Base-by-base conservation (phyloP, 106 monocot species). In the Allium fistulosum region DNA sequence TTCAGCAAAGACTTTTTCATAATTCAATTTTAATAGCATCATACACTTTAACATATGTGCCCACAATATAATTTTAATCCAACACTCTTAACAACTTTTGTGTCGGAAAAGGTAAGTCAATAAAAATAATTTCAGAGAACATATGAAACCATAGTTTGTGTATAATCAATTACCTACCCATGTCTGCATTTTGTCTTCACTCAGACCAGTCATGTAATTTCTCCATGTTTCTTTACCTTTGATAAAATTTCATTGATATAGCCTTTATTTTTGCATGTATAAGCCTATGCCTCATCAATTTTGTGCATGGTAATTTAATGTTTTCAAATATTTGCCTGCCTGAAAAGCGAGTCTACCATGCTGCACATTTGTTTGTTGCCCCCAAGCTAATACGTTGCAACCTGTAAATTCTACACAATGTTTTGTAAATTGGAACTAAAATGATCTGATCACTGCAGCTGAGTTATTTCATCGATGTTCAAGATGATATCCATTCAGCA, bases 281-380 rank as follows among this genome's bases (percentile, higher is more conserved):
- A 63, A 63, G 46, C 48, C 48, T 22, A 22, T 22, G 48, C 14
- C 4, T 4, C 7, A 12, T 28, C 50, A 22, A 49, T 67, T 22
- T 67, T 51, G 26, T 83, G 67, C 78, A 90, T 86, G 90, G 86
- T 26, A 81, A 86, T 70, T 70, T 90, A 59, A 75, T 65, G 57
- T 78, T 90, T 71, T 86, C 90, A 17, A 83, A 90, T 46, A 79
- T 86, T 57, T 86, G 90, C 47, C 55, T 90, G 9, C 74, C 90
- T 12, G 90, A 90, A 74, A 90, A 90, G 68, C 72, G 90, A 59
- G 49, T 86, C 71, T 90, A 86, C 66, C 86, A 83, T 79, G 86
- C 83, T n/a, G 78, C 80, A 28, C 76, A 86, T 67, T 13, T 10
- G 52, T 9, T 53, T 53, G 52, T 53, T 53, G 9, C 13, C 10